Conservation (phyloP, 2,329 filamentous ascomycete genomes). For the Amauroascus verrucosus region DNA sequence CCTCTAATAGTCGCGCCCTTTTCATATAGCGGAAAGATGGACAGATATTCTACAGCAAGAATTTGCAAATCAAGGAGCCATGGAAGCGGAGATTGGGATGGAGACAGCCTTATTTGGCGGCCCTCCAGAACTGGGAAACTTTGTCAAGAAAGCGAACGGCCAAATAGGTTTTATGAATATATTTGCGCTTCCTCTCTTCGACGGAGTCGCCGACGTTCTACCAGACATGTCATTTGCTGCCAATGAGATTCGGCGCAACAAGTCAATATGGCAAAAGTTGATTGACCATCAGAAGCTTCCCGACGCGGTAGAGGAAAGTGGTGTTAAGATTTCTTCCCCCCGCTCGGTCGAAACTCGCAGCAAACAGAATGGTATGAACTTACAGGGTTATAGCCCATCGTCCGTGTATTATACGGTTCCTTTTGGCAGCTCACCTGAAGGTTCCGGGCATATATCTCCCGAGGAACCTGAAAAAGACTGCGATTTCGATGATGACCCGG, state of each 20-base stretch:
- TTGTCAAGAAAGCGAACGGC: slow-evolving; percentile 69
- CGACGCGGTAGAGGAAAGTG: not conserved
- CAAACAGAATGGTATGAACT: slow-evolving; percentile 10
- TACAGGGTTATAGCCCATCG: not conserved
- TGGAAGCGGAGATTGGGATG: slow-evolving; percentile 82
- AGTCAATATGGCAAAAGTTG: slow-evolving; percentile 51
- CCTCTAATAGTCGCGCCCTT: slow-evolving; percentile 55
- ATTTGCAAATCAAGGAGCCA: slow-evolving; percentile 81
- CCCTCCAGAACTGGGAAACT: slow-evolving; percentile 70
- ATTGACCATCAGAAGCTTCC: slow-evolving; percentile 11
- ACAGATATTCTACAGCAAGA: slow-evolving; percentile 91
- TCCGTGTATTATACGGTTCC: slow-evolving; percentile 9
- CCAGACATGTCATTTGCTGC: slow-evolving; percentile 77
- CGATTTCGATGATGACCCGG: slow-evolving; percentile 3
- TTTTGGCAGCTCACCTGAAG: not conserved
- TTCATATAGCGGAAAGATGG: slow-evolving; percentile 75
- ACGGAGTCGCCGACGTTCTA: slow-evolving; percentile 74
- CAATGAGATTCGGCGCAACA: slow-evolving; percentile 69
- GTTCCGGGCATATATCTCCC: not conserved
- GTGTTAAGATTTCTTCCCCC: not conserved
- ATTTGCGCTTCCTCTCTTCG: slow-evolving; percentile 85
- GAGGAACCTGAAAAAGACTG: not conserved
- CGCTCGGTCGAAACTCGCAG: not conserved
- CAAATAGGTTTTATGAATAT: slow-evolving; percentile 96
- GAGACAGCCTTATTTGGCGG: slow-evolving; percentile 72